Evolutionary conservation across 2,329 filamentous ascomycete genomes (phyloP), one percentile per base, ranked within the genome.

Genomic region (Cordyceps farinosa): DNA sequence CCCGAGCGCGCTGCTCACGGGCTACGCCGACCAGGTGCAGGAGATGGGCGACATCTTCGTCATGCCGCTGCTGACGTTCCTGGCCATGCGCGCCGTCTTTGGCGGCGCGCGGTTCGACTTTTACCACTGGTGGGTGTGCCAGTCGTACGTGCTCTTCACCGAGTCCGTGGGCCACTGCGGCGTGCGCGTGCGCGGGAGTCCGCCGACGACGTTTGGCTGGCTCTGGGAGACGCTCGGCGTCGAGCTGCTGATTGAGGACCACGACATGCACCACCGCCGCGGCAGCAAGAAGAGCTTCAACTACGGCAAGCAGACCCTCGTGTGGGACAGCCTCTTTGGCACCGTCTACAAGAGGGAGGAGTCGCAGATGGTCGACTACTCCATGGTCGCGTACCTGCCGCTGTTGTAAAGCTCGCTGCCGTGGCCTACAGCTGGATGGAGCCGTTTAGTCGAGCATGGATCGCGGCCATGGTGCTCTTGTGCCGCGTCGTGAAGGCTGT

Each of bases 41-140:
- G 77, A 79, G 57, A 65, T 79, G 15, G 74, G 77, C 63, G 77
- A 80, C 56, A 76, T 79, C n/a, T 72, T 71, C 8, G 73, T 72
- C 27, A 73, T 79, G 9, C 78, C 78, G 0, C 64, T 79, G 22
- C 66, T 78, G 55, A 72, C 77, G 3, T 79, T 72, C 63, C 67
- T 69, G 44, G 73, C 70, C 1, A 58, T 79, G 56, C 78, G 13
- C 34, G 74, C 71, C 54, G 44, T 58, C 5, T 7, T 70, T 47
- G 76, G 77, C 0, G 45, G 78, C 5, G 22, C 22, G 22, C 77
- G 76, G 0, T 75, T 80, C 73, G 77, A 76, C 5, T 80, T 80
- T 66, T 79, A 80, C 53, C 77, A 79, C 45, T 78, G 75, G 76
- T 80, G 78, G 78, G 65, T 80, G 17, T 80, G 78, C 66, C 74